A percentile compares a stretch with the other conserved stretches of the same genome.
These are phyloP conservation scores for Gnomoniopsis sp. DNA, from an alignment of 2,329 filamentous ascomycete species.

Conservation along the genomic window DNA sequence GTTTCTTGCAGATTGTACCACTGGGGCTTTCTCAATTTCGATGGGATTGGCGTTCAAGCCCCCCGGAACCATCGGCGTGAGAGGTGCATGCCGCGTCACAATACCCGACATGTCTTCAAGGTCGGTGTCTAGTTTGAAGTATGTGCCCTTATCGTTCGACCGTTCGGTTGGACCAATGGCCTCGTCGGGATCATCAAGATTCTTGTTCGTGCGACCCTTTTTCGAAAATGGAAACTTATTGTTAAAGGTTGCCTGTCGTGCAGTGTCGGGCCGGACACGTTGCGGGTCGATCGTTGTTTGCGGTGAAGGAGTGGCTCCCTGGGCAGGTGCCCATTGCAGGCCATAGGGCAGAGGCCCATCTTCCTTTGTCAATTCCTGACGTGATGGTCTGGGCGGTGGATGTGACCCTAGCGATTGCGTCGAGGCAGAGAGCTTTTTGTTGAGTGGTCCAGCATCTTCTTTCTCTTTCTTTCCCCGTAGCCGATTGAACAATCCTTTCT, in stretches of 20 bases:
- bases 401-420: constrained; percentile 46
- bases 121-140: constrained; percentile 83
- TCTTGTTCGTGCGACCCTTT: constrained; percentile 45
- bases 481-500: constrained; percentile 48
- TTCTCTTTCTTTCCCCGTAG: constrained; percentile 52
- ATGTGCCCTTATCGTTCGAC: constrained; percentile 44
- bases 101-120: constrained; percentile 91
- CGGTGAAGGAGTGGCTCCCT: constrained; percentile 10
- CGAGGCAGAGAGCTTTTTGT: constrained; percentile 48
- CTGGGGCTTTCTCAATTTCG: constrained; percentile 39
- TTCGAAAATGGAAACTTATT: constrained; percentile 63
- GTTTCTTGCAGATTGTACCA: constrained; percentile 21
- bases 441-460: constrained; percentile 44
- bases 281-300: constrained; percentile 4
- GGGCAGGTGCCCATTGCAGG: constrained; percentile 20
- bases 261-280: constrained; percentile 20
- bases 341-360: constrained; percentile 25
- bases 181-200: constrained; percentile 53
- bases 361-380: constrained; percentile 40
- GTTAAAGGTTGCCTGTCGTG: constrained; percentile 53
- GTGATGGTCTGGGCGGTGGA: constrained; percentile 39
- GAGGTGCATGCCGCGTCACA: constrained; percentile 64
- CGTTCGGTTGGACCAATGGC: constrained; percentile 59
- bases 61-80: constrained; percentile 66
- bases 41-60: constrained; percentile 34